Evolutionary conservation across 352 stramenopile genomes (phyloP).

Genomic region (Pythium grandisporangium): DNA sequence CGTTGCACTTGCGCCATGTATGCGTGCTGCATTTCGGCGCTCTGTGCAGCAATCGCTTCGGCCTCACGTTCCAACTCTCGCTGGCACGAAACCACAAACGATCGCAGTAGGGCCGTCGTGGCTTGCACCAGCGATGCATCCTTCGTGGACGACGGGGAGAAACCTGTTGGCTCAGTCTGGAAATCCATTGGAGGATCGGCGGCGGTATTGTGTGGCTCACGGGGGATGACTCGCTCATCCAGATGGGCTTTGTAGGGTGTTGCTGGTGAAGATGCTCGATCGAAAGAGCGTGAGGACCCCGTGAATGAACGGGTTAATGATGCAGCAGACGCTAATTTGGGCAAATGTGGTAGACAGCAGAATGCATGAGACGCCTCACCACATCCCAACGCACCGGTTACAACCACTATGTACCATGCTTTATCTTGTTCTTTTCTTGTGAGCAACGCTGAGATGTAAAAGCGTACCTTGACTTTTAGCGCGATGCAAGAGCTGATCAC

Average conservation of each 20-base stretch:
- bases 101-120: conserved; percentile 23
- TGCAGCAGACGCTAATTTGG: conserved; percentile 6
- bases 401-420: too few relatives aligned
- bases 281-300: background rate
- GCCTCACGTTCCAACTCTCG: conserved; percentile 27
- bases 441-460: background rate
- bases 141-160: conserved; percentile 7
- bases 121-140: conserved; percentile 17
- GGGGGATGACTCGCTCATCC: background rate
- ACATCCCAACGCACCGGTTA: too few relatives aligned
- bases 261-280: background rate
- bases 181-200: too few relatives aligned
- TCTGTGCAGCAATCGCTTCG: conserved; percentile 17
- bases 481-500: conserved; percentile 31
- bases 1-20: conserved; percentile 48
- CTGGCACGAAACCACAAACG: conserved; percentile 20
- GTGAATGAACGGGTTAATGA: conserved; percentile 5
- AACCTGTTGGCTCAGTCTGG: conserved; percentile 4
- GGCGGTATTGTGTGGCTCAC: background rate
- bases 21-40: conserved; percentile 16
- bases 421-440: too few relatives aligned
- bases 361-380: too few relatives aligned
- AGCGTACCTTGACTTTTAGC: conserved; percentile 11
- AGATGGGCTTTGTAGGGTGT: background rate
- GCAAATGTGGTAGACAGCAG: background rate